These are phyloP conservation scores for Suhomyces sp. DNA, from an alignment of 805 yeast species.

Conservation along the genomic window DNA sequence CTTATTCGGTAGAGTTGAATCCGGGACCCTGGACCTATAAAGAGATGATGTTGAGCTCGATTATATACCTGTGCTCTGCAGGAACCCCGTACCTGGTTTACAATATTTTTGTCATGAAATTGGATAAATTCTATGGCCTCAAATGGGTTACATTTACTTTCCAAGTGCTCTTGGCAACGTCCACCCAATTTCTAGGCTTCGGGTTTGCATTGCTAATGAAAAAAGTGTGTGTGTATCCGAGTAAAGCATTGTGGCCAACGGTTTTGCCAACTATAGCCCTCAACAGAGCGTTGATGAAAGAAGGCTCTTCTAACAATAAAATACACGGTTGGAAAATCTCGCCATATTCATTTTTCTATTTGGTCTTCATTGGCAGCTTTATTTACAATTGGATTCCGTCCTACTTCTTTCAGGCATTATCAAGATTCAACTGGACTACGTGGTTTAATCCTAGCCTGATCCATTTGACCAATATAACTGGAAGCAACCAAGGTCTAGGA, in stretches of 20 bases:
- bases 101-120: constrained; percentile 43
- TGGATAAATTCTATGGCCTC: constrained; percentile 40
- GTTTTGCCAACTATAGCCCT: constrained; percentile 42
- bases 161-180: constrained; percentile 49
- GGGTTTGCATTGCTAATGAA: constrained; percentile 66
- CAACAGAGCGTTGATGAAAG: constrained; percentile 38
- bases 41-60: constrained; percentile 45
- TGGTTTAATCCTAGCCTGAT: constrained; percentile 41
- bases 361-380: constrained; percentile 33
- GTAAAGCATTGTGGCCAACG: constrained; percentile 44
- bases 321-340: constrained; percentile 43
- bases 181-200: constrained; percentile 63
- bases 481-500: constrained; percentile 38
- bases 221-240: constrained; percentile 47
- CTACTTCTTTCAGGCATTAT: constrained; percentile 36
- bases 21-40: constrained; percentile 45
- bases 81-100: constrained; percentile 43
- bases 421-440: constrained; percentile 45
- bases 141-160: constrained; percentile 49
- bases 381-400: constrained; percentile 44
- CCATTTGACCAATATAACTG: constrained; percentile 38
- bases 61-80: constrained; percentile 41
- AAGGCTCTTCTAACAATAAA: constrained; percentile 20
- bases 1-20: constrained; percentile 27
- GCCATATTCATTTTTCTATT: constrained; percentile 37